Evolutionary conservation across 2,329 filamentous ascomycete genomes (phyloP).

Genomic region (Parastagonospora avenae): DNA sequence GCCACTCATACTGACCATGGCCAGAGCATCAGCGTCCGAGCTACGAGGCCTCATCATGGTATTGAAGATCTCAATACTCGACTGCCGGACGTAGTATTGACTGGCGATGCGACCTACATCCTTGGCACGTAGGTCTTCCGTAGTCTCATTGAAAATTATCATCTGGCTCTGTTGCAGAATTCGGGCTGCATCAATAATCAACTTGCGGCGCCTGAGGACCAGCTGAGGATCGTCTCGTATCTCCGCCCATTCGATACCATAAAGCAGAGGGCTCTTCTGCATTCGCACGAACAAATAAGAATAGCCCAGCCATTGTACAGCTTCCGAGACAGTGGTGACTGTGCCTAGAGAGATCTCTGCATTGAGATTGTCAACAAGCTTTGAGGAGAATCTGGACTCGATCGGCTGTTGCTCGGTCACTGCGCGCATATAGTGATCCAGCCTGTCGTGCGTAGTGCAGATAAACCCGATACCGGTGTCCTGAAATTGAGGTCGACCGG

Average conservation of each 20-base stretch:
- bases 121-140: conserved; percentile 90
- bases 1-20: conserved; percentile 96
- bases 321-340: conserved; percentile 91
- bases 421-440: conserved; percentile 87
- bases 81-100: conserved; percentile 94
- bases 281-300: conserved; percentile 97
- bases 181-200: conserved; percentile 86
- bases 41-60: conserved; percentile 85
- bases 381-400: conserved; percentile 92
- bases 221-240: conserved; percentile 85
- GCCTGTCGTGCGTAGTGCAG: conserved; percentile 91
- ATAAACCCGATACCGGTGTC: conserved; percentile 98
- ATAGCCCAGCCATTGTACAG: conserved; percentile 96
- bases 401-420: conserved; percentile 97
- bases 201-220: conserved; percentile 80
- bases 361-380: conserved; percentile 94
- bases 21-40: conserved; percentile 88
- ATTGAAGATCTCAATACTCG: conserved; percentile 95
- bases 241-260: conserved; percentile 95
- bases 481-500: conserved; percentile 95
- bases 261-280: conserved; percentile 86
- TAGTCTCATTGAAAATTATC: conserved; percentile 97
- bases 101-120: conserved; percentile 96
- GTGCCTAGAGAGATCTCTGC: conserved; percentile 93
- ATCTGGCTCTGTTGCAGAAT: conserved; percentile 93